Conservation (phyloP, 208 protist species). For the Giardia muris region DNA sequence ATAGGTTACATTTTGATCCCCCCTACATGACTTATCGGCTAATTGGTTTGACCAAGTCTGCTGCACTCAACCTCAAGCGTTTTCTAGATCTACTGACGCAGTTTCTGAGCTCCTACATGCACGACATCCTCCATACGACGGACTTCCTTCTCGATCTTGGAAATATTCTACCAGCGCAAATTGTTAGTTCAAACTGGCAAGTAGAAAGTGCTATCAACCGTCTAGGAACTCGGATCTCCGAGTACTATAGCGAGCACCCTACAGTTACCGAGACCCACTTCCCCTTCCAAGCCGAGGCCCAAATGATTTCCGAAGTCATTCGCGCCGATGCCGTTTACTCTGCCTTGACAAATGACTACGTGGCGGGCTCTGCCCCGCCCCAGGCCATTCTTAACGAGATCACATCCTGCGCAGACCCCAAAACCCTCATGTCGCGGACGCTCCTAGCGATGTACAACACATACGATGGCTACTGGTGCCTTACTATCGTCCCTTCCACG, state of each 20-base stretch:
- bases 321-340: not conserved
- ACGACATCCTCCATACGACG: not conserved
- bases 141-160: not conserved
- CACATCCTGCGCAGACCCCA: not conserved
- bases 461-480: conserved; percentile 2
- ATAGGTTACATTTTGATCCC: not conserved
- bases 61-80: not conserved
- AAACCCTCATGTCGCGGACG: not conserved
- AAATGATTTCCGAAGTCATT: not conserved
- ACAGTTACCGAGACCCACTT: not conserved
- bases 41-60: not conserved
- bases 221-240: not conserved
- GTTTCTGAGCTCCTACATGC: not conserved
- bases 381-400: not conserved
- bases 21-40: not conserved
- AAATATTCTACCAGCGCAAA: not conserved
- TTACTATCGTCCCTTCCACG: not conserved
- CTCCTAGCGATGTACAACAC: not conserved
- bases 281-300: not conserved
- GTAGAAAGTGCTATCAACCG: not conserved
- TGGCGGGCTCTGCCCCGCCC: not conserved
- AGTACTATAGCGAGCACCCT: not conserved
- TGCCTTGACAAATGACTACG: not conserved
- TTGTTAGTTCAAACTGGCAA: not conserved
- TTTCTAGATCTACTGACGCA: not conserved